phyloP scores from a whole-genome alignment of 2,329 filamentous ascomycete species.

The Plectosphaerella sp. region DNA sequence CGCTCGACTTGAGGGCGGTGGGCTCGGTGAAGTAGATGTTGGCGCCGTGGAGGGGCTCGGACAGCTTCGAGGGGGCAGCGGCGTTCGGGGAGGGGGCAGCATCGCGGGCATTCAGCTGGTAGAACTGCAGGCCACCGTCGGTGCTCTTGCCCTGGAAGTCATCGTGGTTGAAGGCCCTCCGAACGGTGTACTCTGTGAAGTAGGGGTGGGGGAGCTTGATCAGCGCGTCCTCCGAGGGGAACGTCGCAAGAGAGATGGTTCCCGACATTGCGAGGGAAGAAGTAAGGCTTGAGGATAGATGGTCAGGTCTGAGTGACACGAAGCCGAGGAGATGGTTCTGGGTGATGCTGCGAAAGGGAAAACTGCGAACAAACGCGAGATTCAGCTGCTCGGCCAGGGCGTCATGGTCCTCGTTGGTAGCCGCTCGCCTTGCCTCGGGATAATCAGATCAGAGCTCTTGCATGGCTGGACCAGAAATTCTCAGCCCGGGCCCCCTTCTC shows the following conservation, averaged over 20 bases:
- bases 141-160: slow-evolving; percentile 11
- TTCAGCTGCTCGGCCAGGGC: not conserved
- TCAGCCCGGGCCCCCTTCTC: not conserved
- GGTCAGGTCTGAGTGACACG: too few relatives aligned
- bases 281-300: not conserved
- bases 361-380: not conserved
- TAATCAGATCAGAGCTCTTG: not conserved
- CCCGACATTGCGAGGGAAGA: slow-evolving; percentile 14
- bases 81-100: slow-evolving; percentile 5
- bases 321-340: not conserved
- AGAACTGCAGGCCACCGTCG: slow-evolving; percentile 19
- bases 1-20: slow-evolving; percentile 41
- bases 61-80: slow-evolving; percentile 17
- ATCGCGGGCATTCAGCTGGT: slow-evolving; percentile 28
- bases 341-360: not conserved
- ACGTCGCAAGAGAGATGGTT: slow-evolving; percentile 17
- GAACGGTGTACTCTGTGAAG: slow-evolving; percentile 38
- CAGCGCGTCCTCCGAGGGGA: slow-evolving; percentile 30
- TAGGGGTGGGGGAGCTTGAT: slow-evolving; percentile 47
- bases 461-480: not conserved
- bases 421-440: not conserved
- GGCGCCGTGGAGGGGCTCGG: slow-evolving; percentile 27
- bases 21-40: slow-evolving; percentile 41
- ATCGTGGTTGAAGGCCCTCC: slow-evolving; percentile 21
- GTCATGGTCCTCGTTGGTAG: not conserved